Base-by-base conservation (phyloP, 1,139 yeast genomes). In the Debaryomyces sp. region DNA sequence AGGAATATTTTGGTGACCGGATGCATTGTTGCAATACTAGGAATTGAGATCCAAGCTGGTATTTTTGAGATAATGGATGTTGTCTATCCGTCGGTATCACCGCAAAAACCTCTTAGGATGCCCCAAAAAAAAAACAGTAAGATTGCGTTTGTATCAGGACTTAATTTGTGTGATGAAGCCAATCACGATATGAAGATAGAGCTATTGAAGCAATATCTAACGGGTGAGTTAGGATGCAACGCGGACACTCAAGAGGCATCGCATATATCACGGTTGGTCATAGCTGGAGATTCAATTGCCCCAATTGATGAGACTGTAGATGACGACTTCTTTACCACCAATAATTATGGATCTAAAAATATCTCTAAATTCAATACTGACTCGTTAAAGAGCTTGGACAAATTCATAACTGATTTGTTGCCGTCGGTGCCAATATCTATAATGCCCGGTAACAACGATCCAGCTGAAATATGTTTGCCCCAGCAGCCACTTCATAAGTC, bases 401-500 rank as follows among this genome's bases (percentile, higher is more conserved):
- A 63, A 12, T 83, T 86, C 56, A 56, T 92, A 6, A 66, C 74
- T 3, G 87, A 86, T n/a, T 53, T 89, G 3, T 68, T 85, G 4
- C 66, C 76, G 8, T 74, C 86, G 5, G 67, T 90, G 17, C 87
- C 95, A 0, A 82, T 92, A 5, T 80, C 86, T 32, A 63, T 95
- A 4, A 78, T 94, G 84, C 97, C 99, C 0, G 99, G 99, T 5
- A 77, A 71, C 4, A 68, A 75, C 6, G 99, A 94, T 64, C 96
- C 97, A 0, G 84, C 91, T 7, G 96, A 88, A 55, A 72, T 80
- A 15, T 82, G 95, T 48, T 67, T 90, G 52, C 99, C 99, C 0
- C 98, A 94, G 66, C 97, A 89, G 63, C 89, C 96, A 3, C 66
- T 94, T 13, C 97, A 94, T 62, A 76, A 75, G 49, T 86, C 96